Base-by-base conservation (phyloP, 2,329 filamentous ascomycete genomes). In the Didymella glomerata region DNA sequence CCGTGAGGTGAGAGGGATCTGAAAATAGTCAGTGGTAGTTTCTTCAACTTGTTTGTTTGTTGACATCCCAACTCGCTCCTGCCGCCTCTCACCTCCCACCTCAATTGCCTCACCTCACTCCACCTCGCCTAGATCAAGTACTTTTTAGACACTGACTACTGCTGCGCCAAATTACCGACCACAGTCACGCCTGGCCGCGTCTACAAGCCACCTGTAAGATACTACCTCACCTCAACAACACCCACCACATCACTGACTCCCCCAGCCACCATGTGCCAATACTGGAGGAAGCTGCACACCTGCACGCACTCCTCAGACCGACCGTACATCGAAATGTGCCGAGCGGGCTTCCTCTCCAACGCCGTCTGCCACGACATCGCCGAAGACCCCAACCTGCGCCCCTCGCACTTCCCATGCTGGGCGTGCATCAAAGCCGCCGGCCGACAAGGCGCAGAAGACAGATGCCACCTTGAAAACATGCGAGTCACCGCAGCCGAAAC, bases 231-330 rank as follows among this genome's bases (percentile, higher is more conserved):
- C 45, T 47, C 18, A 22, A 32, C 16, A 13, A 46, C 44, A 3
- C 16, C 7, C 36, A 25, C 14, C 3, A 20, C 14, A 18, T 18
- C 32, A 38, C 53, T 55, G 9, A 52, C 28, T 18, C 11, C 20
- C 41, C 41, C 24, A 27, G 42, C 46, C 48, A 62, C 7, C 9
- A 71, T 71, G 69, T 71, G 69, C 51, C 55, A 54, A 22, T 70
- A 69, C 63, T 69, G 68, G 67, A 69, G 62, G 42, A 71, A 71
- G 32, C 40, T 51, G 8, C 67, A 70, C 49, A 69, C 66, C 3
- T 71, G 69, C 57, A 53, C 44, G 3, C 62, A 70, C 60, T 36
- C 48, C 48, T 63, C 59, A 1, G 66, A 67, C 47, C 64, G 68
- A 2, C 64, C 62, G 2, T 68, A 70, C 57, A 57, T 71, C 53